Evolutionary conservation across 495 filamentous ascomycete species (phyloP).

Genomic region (Aspergillus mulundensis): DNA sequence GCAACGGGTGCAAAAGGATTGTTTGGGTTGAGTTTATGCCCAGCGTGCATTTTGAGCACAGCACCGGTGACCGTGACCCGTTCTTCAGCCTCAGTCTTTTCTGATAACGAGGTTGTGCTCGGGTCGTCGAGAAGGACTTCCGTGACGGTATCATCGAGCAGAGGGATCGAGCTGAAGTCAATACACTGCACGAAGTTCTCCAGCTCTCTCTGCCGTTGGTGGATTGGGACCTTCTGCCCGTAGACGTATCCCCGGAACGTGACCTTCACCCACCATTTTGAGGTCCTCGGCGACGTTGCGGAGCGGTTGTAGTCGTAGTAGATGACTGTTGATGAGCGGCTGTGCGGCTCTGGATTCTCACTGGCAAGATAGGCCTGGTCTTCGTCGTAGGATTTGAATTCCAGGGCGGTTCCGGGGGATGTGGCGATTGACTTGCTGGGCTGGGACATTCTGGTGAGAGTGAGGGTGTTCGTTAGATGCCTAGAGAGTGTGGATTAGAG

Average conservation of each 20-base stretch:
- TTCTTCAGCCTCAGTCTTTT: too few species aligned
- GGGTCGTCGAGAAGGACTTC: constrained; percentile 17
- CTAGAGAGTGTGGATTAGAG: too few species aligned
- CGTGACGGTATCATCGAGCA: constrained; percentile 22
- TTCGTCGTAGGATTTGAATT: not conserved
- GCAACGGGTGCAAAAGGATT: not conserved
- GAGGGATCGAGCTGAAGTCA: constrained; percentile 4
- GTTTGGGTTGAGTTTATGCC: too few species aligned
- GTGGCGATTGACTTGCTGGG: too few species aligned
- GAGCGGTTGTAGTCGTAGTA: not conserved
- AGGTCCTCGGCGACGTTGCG: too few species aligned
- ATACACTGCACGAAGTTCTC: not conserved
- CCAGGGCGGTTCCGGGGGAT: too few species aligned
- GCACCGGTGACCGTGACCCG: too few species aligned
- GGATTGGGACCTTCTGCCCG: not conserved
- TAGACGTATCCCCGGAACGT: not conserved
- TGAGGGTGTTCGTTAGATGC: too few species aligned
- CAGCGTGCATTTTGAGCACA: too few species aligned
- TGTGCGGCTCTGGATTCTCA: not conserved
- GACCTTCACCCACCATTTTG: not conserved
- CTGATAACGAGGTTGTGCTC: too few species aligned
- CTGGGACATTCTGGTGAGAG: too few species aligned
- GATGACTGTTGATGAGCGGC: not conserved
- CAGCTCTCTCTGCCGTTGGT: not conserved
- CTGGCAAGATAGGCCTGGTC: not conserved